phyloP scores from a whole-genome alignment of 2,329 filamentous ascomycete species.

The Paecilomyces sp. region DNA sequence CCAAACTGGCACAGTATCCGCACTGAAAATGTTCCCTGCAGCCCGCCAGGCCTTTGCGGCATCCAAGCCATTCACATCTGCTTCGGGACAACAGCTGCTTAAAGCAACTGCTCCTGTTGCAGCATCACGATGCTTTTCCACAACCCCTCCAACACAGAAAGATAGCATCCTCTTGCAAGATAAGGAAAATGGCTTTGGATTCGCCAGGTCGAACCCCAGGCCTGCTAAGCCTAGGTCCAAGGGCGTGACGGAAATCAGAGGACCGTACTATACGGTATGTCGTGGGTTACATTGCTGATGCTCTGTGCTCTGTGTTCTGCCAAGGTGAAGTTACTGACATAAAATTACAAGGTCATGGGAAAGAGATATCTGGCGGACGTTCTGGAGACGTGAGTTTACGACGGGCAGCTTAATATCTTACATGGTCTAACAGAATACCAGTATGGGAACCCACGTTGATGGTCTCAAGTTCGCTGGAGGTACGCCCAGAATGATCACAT shows the following conservation, averaged over 20 bases:
- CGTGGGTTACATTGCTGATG: neutral
- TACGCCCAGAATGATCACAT: slow-evolving; percentile 3
- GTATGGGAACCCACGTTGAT: slow-evolving; percentile 49
- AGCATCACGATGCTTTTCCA: slow-evolving; percentile 10
- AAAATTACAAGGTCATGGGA: slow-evolving; percentile 37
- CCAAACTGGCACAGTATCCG: neutral
- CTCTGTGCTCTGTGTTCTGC: neutral
- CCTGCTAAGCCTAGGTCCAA: slow-evolving; percentile 43
- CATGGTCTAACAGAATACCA: slow-evolving; percentile 12
- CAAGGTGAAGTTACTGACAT: neutral
- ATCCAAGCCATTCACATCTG: neutral
- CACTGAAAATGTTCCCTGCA: neutral
- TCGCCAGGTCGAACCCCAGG: slow-evolving; percentile 43
- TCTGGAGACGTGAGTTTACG: slow-evolving; percentile 40
- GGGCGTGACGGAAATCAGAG: slow-evolving; percentile 50
- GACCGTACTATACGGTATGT: slow-evolving; percentile 47
- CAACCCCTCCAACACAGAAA: slow-evolving; percentile 9
- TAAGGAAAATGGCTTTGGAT: slow-evolving; percentile 43
- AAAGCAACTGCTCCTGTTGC: neutral
- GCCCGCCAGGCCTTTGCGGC: neutral
- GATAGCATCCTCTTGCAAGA: slow-evolving; percentile 40
- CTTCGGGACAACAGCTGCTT: neutral
- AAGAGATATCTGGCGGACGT: slow-evolving; percentile 47
- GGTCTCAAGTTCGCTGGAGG: slow-evolving; percentile 50
- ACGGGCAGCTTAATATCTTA: neutral